Base-by-base conservation (phyloP, 352 stramenopile species). In the Vaucheria bursata region DNA sequence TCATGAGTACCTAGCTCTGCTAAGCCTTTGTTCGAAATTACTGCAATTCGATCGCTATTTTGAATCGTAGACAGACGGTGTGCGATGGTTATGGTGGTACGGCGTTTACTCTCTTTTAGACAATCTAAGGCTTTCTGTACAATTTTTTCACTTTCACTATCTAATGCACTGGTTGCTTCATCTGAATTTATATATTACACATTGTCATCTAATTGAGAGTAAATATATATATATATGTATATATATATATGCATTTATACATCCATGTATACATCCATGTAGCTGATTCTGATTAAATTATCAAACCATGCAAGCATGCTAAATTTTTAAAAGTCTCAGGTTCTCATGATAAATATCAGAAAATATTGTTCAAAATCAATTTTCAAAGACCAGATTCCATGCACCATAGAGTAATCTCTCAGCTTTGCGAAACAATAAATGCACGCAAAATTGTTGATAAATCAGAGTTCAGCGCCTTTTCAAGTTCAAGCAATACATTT, bases 41-140 rank as follows among this genome's bases (percentile, higher is more conserved):
- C 89, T 0, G 90, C 89, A 71, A 96, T 96, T 0, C 86, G 75
- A 74, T 93, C 90, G 0, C 89, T 88, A 72, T 96, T 89, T n/a
- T 87, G 87, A 69, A 97, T 95, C 7, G 92, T 97, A 8, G 86
- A 93, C 52, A 97, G 77, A 39, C 93, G 85, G 85, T 97, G 92
- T 6, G 92, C 91, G 73, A 97, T 79, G 64, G 94, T 91, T 49
- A 95, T 86, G 1, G 88, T 86, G 29, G 87, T 91, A 66, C 35
- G 40, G 1, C 35, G 6, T 1, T 39, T 29, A 31, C 8, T 37
- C 38, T 75, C 25, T 0, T 77, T 37, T 35, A 91, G 82, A 25
- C 84, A 72, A 52, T 91, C 83, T n/a, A 92, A 73, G n/a, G 87
- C 87, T 64, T 71, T 73, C 78, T 90, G 86, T 6, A 92, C 87